Evolutionary conservation across 768 basidiomycete species (phyloP), one percentile per base, ranked within the genome.

Genomic region (Lactifluus hygrophoroides): DNA sequence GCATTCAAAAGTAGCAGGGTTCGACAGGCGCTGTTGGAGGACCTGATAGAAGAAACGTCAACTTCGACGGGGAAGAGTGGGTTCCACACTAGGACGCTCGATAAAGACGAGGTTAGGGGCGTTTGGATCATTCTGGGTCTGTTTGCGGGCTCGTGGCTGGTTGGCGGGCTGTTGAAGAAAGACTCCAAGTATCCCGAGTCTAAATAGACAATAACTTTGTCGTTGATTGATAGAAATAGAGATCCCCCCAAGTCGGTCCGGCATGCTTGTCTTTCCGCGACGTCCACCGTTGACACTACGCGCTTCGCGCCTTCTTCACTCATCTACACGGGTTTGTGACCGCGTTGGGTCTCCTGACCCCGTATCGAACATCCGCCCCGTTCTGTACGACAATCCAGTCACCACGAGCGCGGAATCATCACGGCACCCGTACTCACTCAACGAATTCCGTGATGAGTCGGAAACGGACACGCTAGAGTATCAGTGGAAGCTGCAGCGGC

Each of bases 261-360:
- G 32, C 32, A 32, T 32, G 32, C 53, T 63, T 63, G 60, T 57
- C 59, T 34, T 61, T 42, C 38, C 57, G 38, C 58, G 51, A n/a
- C 54, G 19, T 10, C 66, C 64, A 23, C 45, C 54, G 8, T 55
- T 66, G 37, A 51, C 56, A 10, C 58, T 68, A 28, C 56, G 56
- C 37, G 21, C 51, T 5, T 49, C 52, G 13, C 65, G 63, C 44
- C 53, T 45, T 5, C 34, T 66, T 27, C 66, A 66, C 47, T 49
- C 62, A 0, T 56, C 65, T 2, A 34, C 54, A 19, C 45, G 37
- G 8, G 44, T 43, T 4, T 23, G 65, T 11, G 69, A 77, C 61
- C 73, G 79, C 19, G 71, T 91, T 37, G 90, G 85, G 2, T 87
- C 88, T 21, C 85, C 87, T 30, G 80, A 93, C 67, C 85, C 88